Percentiles rank a stretch among this genome's conserved stretches.
Conservation (phyloP, 1,284 basidiomycete species). For the Pyrrhoderma lamaoense region DNA sequence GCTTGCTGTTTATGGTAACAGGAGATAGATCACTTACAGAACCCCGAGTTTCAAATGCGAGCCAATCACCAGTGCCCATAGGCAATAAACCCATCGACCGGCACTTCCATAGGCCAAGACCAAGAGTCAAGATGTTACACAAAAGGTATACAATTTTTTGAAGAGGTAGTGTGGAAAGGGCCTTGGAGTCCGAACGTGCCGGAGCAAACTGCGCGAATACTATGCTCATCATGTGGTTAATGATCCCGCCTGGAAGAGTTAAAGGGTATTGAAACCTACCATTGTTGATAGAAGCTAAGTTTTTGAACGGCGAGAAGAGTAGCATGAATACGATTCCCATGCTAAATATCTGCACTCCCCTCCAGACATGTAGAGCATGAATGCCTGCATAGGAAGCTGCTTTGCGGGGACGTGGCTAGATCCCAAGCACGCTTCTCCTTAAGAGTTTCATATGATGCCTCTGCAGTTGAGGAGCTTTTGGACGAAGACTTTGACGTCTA, state of each 20-base stretch:
- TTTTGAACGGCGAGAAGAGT: conserved; percentile 74
- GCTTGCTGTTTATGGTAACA: conserved; percentile 2
- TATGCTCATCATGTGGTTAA: conserved; percentile 24
- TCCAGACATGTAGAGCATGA: conserved; percentile 96
- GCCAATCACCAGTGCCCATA: conserved; percentile 84
- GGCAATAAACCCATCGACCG: conserved; percentile 84
- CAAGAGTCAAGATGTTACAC: conserved; percentile 69
- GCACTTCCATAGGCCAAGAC: conserved; percentile 85
- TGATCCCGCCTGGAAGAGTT: conserved; percentile 1
- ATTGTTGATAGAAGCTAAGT: conserved; percentile 65
- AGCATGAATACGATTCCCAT: conserved; percentile 92
- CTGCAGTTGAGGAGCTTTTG: conserved; percentile 26
- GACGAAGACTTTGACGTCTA: conserved; percentile 24
- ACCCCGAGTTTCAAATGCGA: conserved; percentile 80
- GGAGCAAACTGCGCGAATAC: conserved; percentile 65
- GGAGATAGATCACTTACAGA: conserved; percentile 40
- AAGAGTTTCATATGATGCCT: conserved; percentile 51
- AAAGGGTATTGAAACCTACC: conserved; percentile 46
- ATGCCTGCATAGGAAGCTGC: conserved; percentile 86
- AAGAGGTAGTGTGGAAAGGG: conserved; percentile 45
- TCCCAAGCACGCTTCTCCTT: conserved; percentile 86
- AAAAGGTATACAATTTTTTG: conserved; percentile 65
- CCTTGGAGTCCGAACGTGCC: conserved; percentile 35
- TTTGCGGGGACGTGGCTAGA: conserved; percentile 76
- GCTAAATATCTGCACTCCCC: conserved; percentile 91